Evolutionary conservation across 371 early-diverging fungal species (phyloP).

Genomic region (Rhizopus microsporus): DNA sequence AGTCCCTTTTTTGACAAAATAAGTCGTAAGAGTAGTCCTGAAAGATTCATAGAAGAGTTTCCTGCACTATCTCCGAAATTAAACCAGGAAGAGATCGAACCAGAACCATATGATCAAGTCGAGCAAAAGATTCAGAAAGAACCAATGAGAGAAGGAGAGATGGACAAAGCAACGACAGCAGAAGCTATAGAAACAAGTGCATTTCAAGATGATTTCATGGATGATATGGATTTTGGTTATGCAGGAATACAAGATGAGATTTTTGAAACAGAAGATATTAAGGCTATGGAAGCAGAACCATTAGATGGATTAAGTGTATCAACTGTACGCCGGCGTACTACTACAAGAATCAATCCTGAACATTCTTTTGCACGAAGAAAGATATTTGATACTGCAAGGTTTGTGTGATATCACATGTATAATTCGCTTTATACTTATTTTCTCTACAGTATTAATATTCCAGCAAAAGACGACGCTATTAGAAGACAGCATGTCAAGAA

Average conservation of each 20-base stretch:
- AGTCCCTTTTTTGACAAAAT: background rate
- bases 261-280: slow-evolving; percentile 5
- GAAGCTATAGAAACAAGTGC: background rate
- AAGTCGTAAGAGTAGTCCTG: background rate
- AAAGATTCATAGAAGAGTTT: background rate
- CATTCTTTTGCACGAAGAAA: background rate
- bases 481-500: slow-evolving; percentile 1
- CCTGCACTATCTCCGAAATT: background rate
- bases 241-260: background rate
- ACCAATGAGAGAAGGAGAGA: background rate
- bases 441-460: background rate
- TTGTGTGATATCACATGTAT: background rate
- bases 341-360: background rate
- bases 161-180: background rate
- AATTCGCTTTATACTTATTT: background rate
- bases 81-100: background rate
- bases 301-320: background rate
- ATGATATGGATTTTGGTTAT: background rate
- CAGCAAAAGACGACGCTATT: background rate
- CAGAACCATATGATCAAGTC: background rate
- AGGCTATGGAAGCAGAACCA: background rate
- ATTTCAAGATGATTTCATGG: background rate
- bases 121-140: too few relatives aligned
- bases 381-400: background rate
- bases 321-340: background rate